phyloP scores from a whole-genome alignment of 2,329 filamentous ascomycete species.

The Calonectria fujianensis region DNA sequence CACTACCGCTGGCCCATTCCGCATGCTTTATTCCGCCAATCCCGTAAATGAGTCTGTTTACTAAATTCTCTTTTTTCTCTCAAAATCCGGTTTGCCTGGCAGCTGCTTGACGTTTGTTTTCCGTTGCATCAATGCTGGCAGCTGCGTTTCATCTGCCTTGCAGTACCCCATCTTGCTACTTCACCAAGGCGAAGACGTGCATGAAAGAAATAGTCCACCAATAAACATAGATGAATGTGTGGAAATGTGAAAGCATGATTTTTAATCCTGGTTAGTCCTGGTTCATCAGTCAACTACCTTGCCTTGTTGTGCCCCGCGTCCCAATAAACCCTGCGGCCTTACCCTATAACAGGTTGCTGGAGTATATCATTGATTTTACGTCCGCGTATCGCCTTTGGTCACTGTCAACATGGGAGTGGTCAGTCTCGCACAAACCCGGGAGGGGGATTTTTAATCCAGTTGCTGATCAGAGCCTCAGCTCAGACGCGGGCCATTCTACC shows the following conservation, averaged over 20 bases:
- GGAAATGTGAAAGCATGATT: not conserved
- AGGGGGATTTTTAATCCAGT: not conserved
- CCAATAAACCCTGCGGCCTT: not conserved
- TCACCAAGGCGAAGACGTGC: not conserved
- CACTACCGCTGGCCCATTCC: too few species aligned
- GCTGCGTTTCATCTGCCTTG: not conserved
- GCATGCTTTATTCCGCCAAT: constrained; percentile 1
- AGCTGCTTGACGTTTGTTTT: not conserved
- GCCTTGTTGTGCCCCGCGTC: not conserved
- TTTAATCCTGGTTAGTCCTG: not conserved
- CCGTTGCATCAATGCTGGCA: not conserved
- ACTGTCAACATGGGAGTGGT: not conserved
- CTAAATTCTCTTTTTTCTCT: not conserved
- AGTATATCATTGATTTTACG: not conserved
- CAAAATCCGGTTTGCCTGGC: not conserved
- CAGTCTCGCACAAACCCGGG: too few species aligned
- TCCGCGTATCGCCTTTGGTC: not conserved
- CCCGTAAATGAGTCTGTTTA: not conserved
- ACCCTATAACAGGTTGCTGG: not conserved
- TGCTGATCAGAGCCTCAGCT: not conserved
- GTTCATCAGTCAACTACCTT: not conserved
- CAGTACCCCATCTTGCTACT: not conserved
- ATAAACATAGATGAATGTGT: not conserved
- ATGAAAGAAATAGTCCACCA: not conserved
- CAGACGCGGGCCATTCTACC: too few species aligned